Evolutionary conservation across 2,329 filamentous ascomycete species (phyloP), one percentile per base, ranked within the genome.

Genomic region (Pestalotiopsis fici): DNA sequence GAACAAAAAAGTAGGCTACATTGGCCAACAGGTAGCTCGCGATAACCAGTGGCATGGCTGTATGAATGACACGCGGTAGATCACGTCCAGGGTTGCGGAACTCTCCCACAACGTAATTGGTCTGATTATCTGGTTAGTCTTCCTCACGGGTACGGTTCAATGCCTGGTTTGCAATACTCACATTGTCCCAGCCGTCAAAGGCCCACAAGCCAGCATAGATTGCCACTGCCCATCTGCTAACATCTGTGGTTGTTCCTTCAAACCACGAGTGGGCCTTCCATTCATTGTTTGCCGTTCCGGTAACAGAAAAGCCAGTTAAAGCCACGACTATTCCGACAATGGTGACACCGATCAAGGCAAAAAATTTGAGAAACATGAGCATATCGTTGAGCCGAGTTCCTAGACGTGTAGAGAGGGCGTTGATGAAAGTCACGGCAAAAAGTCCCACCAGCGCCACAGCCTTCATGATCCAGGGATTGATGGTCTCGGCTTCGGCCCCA

Each of bases 141-240:
- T 67, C 4, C 21, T 11, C 12, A 21, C 27, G 12, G 27, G 37
- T 3, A 5, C 15, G 28, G 18, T 25, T 28, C 37, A 18, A 27
- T 15, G 27, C 12, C 23, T 35, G 11, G 31, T 50, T 6, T 47
- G 27, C 4, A 59, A 85, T 35, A 35, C 91, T 83, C 82, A 96
- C 94, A 79, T 99, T 99, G 78, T 99, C 96, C 96, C 96, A 99
- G 35, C 96, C 96, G 77, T 99, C 96, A 80, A 96, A 99, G 0
- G 96, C 96, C 96, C 96, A 99, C 4, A 99, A 86, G 9, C 96
- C 96, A 18, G 94, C 95, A 78, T 99, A 99, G 59, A 99, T 82
- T 0, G 96, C 96, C 59, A 99, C 92, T 3, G 96, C 96, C 93
- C 95, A 98, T 72, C 90, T 91, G 59, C 92, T 97, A 63, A 92